These are phyloP conservation scores for Cadophora sp. DNA, from an alignment of 2,329 filamentous ascomycete species.

Conservation along the genomic window DNA sequence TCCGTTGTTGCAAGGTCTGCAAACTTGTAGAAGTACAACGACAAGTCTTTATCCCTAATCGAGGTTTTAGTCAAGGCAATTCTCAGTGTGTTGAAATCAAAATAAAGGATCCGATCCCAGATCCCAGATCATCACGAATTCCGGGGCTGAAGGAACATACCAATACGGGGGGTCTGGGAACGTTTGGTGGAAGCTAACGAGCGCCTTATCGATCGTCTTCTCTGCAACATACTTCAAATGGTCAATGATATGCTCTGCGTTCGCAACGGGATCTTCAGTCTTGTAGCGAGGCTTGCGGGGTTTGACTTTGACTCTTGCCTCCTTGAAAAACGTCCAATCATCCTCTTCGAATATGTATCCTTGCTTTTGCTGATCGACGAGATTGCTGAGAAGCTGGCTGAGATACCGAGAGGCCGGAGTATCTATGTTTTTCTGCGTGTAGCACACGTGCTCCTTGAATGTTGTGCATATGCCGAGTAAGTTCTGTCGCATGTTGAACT, in stretches of 20 bases:
- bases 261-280: conserved; percentile 43
- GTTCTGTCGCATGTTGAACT: conserved; percentile 62
- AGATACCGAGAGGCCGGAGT: conserved; percentile 54
- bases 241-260: conserved; percentile 64
- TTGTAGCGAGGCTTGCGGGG: conserved; percentile 49
- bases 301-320: conserved; percentile 11
- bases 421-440: conserved; percentile 60
- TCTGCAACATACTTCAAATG: conserved; percentile 65
- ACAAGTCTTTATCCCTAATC: conserved; percentile 37
- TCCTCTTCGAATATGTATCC: conserved; percentile 55
- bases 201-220: conserved; percentile 45
- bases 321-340: conserved; percentile 50
- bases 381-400: conserved; percentile 57
- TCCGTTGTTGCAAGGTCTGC: conserved; percentile 18
- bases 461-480: conserved; percentile 70
- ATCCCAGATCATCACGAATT: too few species aligned
- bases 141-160: too few species aligned
- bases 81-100: too few species aligned
- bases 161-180: conserved; percentile 29
- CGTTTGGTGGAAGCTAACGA: conserved; percentile 39
- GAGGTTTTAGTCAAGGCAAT: too few species aligned
- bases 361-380: conserved; percentile 66
- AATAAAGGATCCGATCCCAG: too few species aligned
- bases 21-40: conserved; percentile 28
- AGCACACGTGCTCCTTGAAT: conserved; percentile 68